Base-by-base conservation (phyloP, 2,329 filamentous ascomycete species). In the Aspergillus eucalypticola region DNA sequence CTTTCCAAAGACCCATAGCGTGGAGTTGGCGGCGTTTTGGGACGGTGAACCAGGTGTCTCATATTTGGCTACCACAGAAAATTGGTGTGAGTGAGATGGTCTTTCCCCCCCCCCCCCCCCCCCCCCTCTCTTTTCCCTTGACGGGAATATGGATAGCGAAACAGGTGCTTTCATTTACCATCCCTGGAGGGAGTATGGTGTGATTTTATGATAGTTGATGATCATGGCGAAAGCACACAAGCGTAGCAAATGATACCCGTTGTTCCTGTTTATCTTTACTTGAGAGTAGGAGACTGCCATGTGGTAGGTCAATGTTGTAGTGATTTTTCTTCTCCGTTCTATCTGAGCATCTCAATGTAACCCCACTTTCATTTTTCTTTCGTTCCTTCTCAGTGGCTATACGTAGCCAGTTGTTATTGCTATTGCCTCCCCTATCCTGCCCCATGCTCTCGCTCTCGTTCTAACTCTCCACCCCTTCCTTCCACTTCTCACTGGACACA, bases 1-100 rank as follows among this genome's bases (percentile, higher is more conserved):
- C 27, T 29, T 23, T 60, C 55, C 48, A 35, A 44, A 58, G 51
- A 60, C 38, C 64, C 63, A 67, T 71, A 74, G 69, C 71, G 66
- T 69, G 70, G 71, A 68, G 71, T 71, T 75, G 64, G 66, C 60
- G 68, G 68, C 64, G 63, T 70, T 69, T 53, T 48, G 46, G 64
- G 44, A 53, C 25, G 53, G 38, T 29, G 35, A 50, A 11, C 25
- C n/a, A 27, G 25, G 27, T 50, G n/a, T 50, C 25, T 5, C 32
- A 5, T 13, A 19, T 32, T 29, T 19, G 27, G n/a, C 46, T 50
- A 50, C 25, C 25, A 8, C 8, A 7, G 46, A 50, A n/a, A 21
- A 32, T 19, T 21, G 25, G 32, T 35, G 5, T 13, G 32, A 35
- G 10, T 50, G 25, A n/a, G 15, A 50, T 50, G 25, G 46, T 50